These are phyloP conservation scores for Perkinsus olseni DNA, from an alignment of 169 alveolate genomes.

Conservation along the genomic window DNA sequence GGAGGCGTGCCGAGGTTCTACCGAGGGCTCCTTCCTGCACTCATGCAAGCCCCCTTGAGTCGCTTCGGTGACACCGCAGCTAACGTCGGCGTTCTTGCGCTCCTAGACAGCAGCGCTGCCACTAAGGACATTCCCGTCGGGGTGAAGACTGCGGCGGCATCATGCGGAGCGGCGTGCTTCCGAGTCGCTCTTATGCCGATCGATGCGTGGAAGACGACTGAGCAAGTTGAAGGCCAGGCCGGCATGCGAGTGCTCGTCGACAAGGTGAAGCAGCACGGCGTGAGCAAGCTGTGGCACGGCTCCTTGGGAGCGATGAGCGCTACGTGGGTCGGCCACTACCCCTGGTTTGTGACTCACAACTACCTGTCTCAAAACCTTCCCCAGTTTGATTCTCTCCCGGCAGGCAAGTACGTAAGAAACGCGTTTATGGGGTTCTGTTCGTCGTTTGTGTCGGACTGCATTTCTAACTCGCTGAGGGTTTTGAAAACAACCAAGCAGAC, in stretches of 20 bases:
- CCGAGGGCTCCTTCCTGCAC: conserved; percentile 44
- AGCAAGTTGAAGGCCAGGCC: conserved; percentile 41
- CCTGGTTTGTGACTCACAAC: conserved; percentile 52
- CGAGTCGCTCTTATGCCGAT: conserved; percentile 41
- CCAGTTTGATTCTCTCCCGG: neutral
- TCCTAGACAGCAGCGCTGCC: conserved; percentile 19
- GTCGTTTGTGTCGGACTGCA: conserved; percentile 36
- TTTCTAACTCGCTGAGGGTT: conserved; percentile 45
- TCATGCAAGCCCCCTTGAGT: conserved; percentile 43
- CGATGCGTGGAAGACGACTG: conserved; percentile 42
- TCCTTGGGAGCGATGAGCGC: conserved; percentile 34
- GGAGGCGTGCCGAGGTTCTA: conserved; percentile 54
- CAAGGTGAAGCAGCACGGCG: conserved; percentile 27
- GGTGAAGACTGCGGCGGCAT: conserved; percentile 40
- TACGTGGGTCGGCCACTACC: conserved; percentile 53
- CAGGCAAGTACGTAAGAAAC: neutral
- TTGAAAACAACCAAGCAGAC: conserved; percentile 44
- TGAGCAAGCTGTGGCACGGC: conserved; percentile 24
- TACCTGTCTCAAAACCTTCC: neutral
- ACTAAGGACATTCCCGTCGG: conserved; percentile 30
- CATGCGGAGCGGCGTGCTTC: conserved; percentile 37
- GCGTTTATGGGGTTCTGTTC: conserved; percentile 36
- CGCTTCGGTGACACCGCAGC: conserved; percentile 54
- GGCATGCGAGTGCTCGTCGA: conserved; percentile 23
- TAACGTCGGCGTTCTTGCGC: conserved; percentile 26